A percentile compares a stretch with the other conserved stretches of the same genome.
These are phyloP conservation scores for Hygrophila difformis DNA, from an alignment of 257 asterid species.

Conservation along the genomic window DNA sequence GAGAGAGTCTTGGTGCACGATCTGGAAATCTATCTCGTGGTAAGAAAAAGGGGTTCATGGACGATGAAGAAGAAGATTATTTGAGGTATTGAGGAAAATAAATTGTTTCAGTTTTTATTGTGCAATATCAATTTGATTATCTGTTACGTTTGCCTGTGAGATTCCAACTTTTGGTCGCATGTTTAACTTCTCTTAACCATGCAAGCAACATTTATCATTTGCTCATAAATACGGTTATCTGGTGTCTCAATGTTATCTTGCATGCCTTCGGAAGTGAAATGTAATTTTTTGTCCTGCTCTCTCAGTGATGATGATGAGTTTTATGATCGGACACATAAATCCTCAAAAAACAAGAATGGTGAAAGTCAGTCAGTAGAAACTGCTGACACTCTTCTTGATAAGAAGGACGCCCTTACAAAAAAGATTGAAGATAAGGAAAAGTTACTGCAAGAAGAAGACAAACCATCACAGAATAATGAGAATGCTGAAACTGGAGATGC, in stretches of 20 bases:
- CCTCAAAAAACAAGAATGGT: constrained; percentile 47
- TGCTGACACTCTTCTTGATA: constrained; percentile 93
- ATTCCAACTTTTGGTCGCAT: too few species aligned
- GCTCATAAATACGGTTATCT: constrained; percentile 1
- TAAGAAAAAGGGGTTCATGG: constrained; percentile 51
- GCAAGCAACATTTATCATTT: too few species aligned
- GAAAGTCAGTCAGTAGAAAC: constrained; percentile 80
- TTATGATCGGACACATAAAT: constrained; percentile 79
- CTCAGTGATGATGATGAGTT: constrained; percentile 88
- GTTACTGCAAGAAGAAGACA: constrained; percentile 43
- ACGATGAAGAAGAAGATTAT: constrained; percentile 65
- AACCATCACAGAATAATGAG: constrained; percentile 27
- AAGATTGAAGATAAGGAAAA: constrained; percentile 62
- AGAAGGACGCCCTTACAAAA: constrained; percentile 56
- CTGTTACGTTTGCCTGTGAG: too few species aligned
- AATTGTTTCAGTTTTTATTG: constrained; percentile 4
- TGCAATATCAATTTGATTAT: too few species aligned
- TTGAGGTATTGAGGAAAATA: constrained; percentile 37
- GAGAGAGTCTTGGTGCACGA: constrained; percentile 91
- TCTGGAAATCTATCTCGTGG: constrained; percentile 51
- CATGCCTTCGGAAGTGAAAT: constrained; percentile 13
- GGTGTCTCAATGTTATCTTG: neutral
- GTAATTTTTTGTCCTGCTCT: constrained; percentile 16
- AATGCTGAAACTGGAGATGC: constrained; percentile 67
- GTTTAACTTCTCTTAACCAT: too few species aligned